Percentiles rank a stretch among this genome's conserved stretches.
phyloP scores from a whole-genome alignment of 2,329 filamentous ascomycete species.

The Cylindrodendrum hubeiense region DNA sequence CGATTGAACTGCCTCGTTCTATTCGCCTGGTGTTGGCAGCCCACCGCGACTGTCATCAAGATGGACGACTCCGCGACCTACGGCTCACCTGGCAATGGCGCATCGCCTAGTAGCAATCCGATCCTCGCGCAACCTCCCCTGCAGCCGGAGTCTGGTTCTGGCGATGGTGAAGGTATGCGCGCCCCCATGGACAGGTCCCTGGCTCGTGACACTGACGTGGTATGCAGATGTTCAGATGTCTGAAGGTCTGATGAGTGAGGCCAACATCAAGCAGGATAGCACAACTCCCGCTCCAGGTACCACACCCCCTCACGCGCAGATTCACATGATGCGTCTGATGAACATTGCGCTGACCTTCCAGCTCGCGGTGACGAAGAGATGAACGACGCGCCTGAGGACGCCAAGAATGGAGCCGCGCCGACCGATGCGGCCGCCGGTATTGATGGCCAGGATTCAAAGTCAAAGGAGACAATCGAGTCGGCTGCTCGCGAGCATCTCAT shows the following conservation, averaged over 20 bases:
- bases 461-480: constrained; percentile 85
- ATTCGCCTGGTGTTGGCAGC: constrained; percentile 22
- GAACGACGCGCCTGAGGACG: constrained; percentile 72
- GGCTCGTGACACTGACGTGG: constrained; percentile 32
- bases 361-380: constrained; percentile 83
- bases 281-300: constrained; percentile 68
- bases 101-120: constrained; percentile 68
- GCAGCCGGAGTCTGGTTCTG: constrained; percentile 56
- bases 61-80: constrained; percentile 73
- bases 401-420: constrained; percentile 61
- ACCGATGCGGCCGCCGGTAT: constrained; percentile 63
- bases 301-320: constrained; percentile 74
- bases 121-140: constrained; percentile 68
- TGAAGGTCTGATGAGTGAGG: constrained; percentile 61
- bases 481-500: constrained; percentile 93
- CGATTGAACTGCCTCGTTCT: constrained; percentile 32
- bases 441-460: constrained; percentile 70
- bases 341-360: constrained; percentile 67
- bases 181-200: neutral
- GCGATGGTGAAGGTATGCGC: constrained; percentile 61
- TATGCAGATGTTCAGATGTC: constrained; percentile 74
- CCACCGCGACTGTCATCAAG: constrained; percentile 40
- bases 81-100: constrained; percentile 68
- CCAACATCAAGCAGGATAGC: constrained; percentile 71
- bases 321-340: constrained; percentile 75